These are phyloP conservation scores for Scolecobasidium constrictum DNA, from an alignment of 2,329 filamentous ascomycete genomes.

Conservation along the genomic window DNA sequence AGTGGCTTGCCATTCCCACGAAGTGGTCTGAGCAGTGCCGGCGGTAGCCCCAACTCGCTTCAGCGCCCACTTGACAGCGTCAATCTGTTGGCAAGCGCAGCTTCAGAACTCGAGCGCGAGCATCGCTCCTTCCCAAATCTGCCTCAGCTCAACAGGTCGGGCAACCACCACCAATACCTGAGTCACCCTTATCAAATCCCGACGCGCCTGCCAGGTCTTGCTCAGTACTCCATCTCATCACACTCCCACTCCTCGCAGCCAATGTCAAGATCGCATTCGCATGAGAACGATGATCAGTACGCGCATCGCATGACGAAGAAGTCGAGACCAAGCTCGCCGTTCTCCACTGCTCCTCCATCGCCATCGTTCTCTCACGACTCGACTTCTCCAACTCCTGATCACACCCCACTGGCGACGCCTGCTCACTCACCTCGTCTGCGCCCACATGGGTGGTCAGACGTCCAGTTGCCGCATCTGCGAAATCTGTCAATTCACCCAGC, in stretches of 20 bases:
- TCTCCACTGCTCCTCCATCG: slow-evolving; percentile 90
- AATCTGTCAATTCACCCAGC: slow-evolving; percentile 56
- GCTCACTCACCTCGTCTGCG: slow-evolving; percentile 88
- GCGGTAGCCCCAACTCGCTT: slow-evolving; percentile 34
- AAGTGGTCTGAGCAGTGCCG: slow-evolving; percentile 21
- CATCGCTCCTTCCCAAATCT: slow-evolving; percentile 36
- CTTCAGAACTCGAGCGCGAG: slow-evolving; percentile 55
- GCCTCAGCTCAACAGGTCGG: slow-evolving; percentile 18
- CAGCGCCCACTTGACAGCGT: slow-evolving; percentile 50
- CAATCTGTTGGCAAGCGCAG: slow-evolving; percentile 58
- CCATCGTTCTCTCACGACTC: slow-evolving; percentile 96
- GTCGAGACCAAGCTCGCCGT: slow-evolving; percentile 84
- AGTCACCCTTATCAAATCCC: slow-evolving; percentile 33
- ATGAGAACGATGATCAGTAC: slow-evolving; percentile 75
- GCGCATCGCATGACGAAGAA: slow-evolving; percentile 68
- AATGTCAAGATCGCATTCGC: slow-evolving; percentile 82
- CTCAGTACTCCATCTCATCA: slow-evolving; percentile 52
- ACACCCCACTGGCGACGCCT: slow-evolving; percentile 95
- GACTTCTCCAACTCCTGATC: slow-evolving; percentile 86
- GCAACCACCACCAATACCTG: slow-evolving; percentile 22
- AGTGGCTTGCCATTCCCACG: slow-evolving; percentile 47
- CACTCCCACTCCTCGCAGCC: slow-evolving; percentile 44
- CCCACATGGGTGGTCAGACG: slow-evolving; percentile 54
- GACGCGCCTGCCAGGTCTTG: slow-evolving; percentile 47
- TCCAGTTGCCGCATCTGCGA: slow-evolving; percentile 78